Evolutionary conservation across 257 asterid genomes (phyloP).

Genomic region (Capsicum baccatum): DNA sequence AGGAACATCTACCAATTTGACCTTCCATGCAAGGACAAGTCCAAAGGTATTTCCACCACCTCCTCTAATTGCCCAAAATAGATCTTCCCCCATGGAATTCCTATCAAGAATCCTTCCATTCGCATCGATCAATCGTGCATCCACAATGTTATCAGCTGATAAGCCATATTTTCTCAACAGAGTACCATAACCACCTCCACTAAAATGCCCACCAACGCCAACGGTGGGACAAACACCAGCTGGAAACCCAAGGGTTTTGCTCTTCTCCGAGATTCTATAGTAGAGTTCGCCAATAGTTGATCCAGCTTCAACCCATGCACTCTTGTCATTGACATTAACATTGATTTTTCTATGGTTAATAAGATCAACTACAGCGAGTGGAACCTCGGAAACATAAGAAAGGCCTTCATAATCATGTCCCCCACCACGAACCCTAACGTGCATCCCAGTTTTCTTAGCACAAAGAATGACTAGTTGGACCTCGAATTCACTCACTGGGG

Average conservation of each 20-base stretch:
- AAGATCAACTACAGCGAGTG: background rate
- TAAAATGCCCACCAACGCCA: slow-evolving; percentile 32
- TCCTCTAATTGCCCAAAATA: slow-evolving; percentile 34
- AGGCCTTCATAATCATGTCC: slow-evolving; percentile 34
- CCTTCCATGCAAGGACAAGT: slow-evolving; percentile 31
- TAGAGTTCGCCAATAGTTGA: slow-evolving; percentile 29
- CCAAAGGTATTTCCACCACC: slow-evolving; percentile 33
- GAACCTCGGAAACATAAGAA: slow-evolving; percentile 22
- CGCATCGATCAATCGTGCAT: slow-evolving; percentile 29
- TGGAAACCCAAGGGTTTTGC: slow-evolving; percentile 25
- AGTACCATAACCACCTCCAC: slow-evolving; percentile 32
- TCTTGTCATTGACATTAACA: slow-evolving; percentile 14
- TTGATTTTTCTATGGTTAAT: background rate
- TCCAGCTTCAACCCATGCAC: slow-evolving; percentile 33
- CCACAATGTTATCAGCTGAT: slow-evolving; percentile 30
- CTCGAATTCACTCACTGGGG: slow-evolving; percentile 26
- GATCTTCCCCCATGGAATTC: slow-evolving; percentile 22
- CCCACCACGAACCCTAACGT: slow-evolving; percentile 26
- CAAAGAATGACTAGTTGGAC: slow-evolving; percentile 20
- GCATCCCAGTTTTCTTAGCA: slow-evolving; percentile 29
- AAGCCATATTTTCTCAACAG: slow-evolving; percentile 31
- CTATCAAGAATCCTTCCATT: slow-evolving; percentile 27
- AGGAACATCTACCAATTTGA: slow-evolving; percentile 23
- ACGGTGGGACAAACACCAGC: slow-evolving; percentile 29
- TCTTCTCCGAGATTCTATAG: slow-evolving; percentile 24